A percentile compares a stretch with the other conserved stretches of the same genome.
Conservation (phyloP, 2,329 filamentous ascomycete species). For the Didymella segeticola region DNA sequence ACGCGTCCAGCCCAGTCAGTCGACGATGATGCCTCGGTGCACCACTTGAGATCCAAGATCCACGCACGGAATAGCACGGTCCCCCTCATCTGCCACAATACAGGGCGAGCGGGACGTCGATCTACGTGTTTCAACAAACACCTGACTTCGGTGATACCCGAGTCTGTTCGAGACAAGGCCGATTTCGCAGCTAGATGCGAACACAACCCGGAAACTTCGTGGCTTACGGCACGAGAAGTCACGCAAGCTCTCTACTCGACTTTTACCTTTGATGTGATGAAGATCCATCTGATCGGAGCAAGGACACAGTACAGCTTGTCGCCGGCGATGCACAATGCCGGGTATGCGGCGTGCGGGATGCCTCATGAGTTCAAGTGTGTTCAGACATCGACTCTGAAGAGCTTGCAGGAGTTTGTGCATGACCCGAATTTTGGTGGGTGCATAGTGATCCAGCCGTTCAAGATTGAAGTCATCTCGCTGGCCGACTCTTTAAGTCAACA, state of each 20-base stretch:
- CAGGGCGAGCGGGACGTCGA: constrained; percentile 66
- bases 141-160: constrained; percentile 66
- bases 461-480: constrained; percentile 71
- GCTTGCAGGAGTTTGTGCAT: constrained; percentile 68
- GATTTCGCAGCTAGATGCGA: constrained; percentile 47
- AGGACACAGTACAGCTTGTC: constrained; percentile 76
- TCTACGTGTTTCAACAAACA: constrained; percentile 72
- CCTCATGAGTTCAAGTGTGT: constrained; percentile 71
- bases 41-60: constrained; percentile 61
- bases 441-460: constrained; percentile 75
- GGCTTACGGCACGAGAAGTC: constrained; percentile 67
- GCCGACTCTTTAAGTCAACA: constrained; percentile 73
- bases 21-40: constrained; percentile 69
- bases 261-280: constrained; percentile 72
- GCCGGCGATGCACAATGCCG: constrained; percentile 78
- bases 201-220: constrained; percentile 50
- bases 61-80: constrained; percentile 54
- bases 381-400: constrained; percentile 67
- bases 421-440: constrained; percentile 75
- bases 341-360: constrained; percentile 70
- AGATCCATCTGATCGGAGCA: constrained; percentile 76
- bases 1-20: constrained; percentile 63
- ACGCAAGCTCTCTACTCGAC: constrained; percentile 71
- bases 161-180: constrained; percentile 48
- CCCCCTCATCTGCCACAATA: constrained; percentile 70